These are phyloP conservation scores for Diospyros lotus DNA, from an alignment of 148 eudicot genomes.

Conservation along the genomic window DNA sequence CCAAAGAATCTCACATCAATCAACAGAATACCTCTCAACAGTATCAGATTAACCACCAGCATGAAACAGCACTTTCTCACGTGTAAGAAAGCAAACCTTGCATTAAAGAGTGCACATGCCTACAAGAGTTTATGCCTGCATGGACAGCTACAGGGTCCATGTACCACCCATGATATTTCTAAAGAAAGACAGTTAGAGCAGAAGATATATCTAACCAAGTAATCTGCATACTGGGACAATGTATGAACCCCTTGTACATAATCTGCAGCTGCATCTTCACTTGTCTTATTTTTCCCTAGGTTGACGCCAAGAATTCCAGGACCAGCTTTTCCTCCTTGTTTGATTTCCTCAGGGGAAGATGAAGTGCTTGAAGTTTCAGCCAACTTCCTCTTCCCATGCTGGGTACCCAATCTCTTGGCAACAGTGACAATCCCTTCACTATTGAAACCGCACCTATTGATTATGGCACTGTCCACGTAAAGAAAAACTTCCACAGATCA, in stretches of 20 bases:
- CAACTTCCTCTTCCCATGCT: conserved; percentile 95
- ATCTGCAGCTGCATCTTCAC: conserved; percentile 97
- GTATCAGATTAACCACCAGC: not conserved
- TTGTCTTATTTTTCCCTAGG: conserved; percentile 92
- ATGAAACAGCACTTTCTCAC: not conserved
- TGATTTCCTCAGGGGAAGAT: conserved; percentile 60
- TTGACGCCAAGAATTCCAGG: conserved; percentile 99
- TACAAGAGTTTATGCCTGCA: not conserved
- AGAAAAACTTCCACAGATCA: not conserved
- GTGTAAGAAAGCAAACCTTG: not conserved
- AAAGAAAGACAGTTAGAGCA: conserved; percentile 1
- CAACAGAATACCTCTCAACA: not conserved
- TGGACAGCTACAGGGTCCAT: conserved; percentile 5
- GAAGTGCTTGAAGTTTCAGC: conserved; percentile 82
- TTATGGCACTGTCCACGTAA: conserved; percentile 69
- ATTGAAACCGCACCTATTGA: conserved; percentile 94
- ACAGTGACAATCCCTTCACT: conserved; percentile 97
- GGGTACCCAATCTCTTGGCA: conserved; percentile 93
- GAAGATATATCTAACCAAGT: conserved; percentile 56
- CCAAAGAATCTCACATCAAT: not conserved
- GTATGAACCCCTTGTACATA: conserved; percentile 99
- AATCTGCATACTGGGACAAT: conserved; percentile 96
- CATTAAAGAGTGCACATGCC: not conserved
- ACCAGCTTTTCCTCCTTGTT: conserved; percentile 97
- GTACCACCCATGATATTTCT: not conserved